These are phyloP conservation scores for Fusarium sp. DNA, from an alignment of 2,329 filamentous ascomycete genomes.

Conservation along the genomic window DNA sequence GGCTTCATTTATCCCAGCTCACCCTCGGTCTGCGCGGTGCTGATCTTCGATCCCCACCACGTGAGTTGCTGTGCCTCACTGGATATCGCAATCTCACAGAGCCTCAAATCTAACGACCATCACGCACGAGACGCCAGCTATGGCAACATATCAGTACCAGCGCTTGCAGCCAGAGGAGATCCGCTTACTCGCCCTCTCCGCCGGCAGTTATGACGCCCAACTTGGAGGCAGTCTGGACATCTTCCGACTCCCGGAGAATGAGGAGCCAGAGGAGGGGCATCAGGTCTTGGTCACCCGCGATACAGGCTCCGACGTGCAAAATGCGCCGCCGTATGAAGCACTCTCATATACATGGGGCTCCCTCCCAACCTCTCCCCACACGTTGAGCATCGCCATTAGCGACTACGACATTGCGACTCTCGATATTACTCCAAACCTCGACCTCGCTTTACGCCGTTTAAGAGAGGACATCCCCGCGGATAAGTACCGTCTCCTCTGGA, in stretches of 20 bases:
- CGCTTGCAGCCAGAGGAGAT: not conserved
- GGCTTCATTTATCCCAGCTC: not conserved
- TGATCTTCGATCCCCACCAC: not conserved
- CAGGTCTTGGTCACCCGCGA: not conserved
- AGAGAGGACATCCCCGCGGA: not conserved
- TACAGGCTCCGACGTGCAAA: not conserved
- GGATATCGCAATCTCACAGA: not conserved
- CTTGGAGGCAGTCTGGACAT: not conserved
- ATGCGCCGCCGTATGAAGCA: not conserved
- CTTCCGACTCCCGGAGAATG: not conserved
- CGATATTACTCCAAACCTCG: not conserved
- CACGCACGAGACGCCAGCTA: not conserved
- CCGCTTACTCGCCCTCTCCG: not conserved
- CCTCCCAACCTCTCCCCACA: not conserved
- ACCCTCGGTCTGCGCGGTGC: not conserved
- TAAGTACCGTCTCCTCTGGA: not conserved
- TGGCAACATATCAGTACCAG: not conserved
- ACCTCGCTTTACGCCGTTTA: not conserved
- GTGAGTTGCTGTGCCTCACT: not conserved
- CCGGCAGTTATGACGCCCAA: not conserved
- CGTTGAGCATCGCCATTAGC: not conserved
- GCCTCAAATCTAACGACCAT: not conserved
- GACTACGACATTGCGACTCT: not conserved
- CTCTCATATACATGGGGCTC: not conserved
- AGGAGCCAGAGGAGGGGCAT: not conserved